Percentiles rank a stretch among this genome's conserved stretches.
Conservation (phyloP, 768 basidiomycete species). For the Lactarius deliciosus region DNA sequence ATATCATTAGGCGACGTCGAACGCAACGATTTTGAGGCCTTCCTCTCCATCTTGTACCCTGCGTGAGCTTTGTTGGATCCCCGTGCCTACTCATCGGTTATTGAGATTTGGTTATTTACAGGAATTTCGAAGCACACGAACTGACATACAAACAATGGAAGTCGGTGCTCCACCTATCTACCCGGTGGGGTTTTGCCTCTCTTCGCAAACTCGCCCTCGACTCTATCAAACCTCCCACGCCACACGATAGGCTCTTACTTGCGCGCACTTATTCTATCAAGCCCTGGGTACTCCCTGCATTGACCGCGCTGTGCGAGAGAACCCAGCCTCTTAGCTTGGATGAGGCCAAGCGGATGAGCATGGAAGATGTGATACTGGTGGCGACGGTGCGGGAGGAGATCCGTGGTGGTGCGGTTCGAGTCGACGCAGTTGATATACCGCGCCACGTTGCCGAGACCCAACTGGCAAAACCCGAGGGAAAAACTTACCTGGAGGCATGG, state of each 20-base stretch:
- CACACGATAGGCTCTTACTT: slow-evolving; percentile 14
- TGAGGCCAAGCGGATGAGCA: slow-evolving; percentile 3
- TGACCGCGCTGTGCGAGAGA: slow-evolving; percentile 9
- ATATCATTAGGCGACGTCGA: slow-evolving; percentile 17
- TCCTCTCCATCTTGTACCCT: slow-evolving; percentile 30
- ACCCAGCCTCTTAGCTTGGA: neutral
- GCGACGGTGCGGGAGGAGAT: slow-evolving; percentile 11
- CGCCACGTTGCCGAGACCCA: neutral
- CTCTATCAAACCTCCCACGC: slow-evolving; percentile 1
- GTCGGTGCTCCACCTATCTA: slow-evolving; percentile 17
- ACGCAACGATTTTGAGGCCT: slow-evolving; percentile 23
- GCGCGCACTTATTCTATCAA: slow-evolving; percentile 12
- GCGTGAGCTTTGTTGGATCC: slow-evolving; percentile 14
- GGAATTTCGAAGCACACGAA: slow-evolving; percentile 9
- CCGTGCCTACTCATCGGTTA: neutral
- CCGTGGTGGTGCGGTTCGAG: neutral
- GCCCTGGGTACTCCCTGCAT: slow-evolving; percentile 1
- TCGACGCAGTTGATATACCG: neutral
- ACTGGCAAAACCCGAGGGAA: neutral
- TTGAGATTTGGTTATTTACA: neutral
- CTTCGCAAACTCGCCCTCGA: slow-evolving; percentile 25
- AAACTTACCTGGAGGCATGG: no score
- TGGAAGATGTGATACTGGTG: slow-evolving; percentile 8
- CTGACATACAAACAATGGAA: slow-evolving; percentile 17
- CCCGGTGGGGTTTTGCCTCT: slow-evolving; percentile 18